Percentiles rank a stretch among this genome's conserved stretches.
These are phyloP conservation scores for Alternaria sp. DNA, from an alignment of 2,329 filamentous ascomycete species.

Conservation along the genomic window DNA sequence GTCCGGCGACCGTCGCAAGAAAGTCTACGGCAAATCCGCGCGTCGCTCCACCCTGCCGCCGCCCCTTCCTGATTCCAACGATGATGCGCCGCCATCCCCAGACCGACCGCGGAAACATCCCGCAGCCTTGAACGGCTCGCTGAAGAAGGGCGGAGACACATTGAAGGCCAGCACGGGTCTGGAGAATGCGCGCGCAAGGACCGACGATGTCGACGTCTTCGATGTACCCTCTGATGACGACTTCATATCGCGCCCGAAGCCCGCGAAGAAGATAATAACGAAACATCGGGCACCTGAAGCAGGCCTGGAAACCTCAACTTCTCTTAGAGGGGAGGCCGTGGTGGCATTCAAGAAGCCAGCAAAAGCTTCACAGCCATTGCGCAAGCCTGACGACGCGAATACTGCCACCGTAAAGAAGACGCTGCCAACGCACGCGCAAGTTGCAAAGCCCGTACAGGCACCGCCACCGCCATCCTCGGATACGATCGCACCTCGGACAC, in stretches of 20 bases:
- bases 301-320: constrained; percentile 13
- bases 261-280: constrained; percentile 20
- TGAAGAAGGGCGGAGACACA: constrained; percentile 14
- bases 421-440: constrained; percentile 4
- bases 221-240: constrained; percentile 52
- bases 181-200: constrained; percentile 10
- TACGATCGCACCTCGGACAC: background rate
- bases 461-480: constrained; percentile 1
- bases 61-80: constrained; percentile 18
- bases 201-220: constrained; percentile 40
- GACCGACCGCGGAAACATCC: constrained; percentile 39
- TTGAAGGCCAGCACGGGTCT: constrained; percentile 5
- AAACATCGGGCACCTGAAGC: constrained; percentile 18
- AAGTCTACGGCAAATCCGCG: constrained; percentile 47
- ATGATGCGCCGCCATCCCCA: constrained; percentile 39
- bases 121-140: constrained; percentile 1
- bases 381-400: constrained; percentile 15
- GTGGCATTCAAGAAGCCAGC: background rate
- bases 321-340: constrained; percentile 13
- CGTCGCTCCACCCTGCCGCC: constrained; percentile 26
- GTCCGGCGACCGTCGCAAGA: constrained; percentile 45
- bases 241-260: constrained; percentile 11
- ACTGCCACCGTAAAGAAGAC: constrained; percentile 7
- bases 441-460: constrained; percentile 4
- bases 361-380: constrained; percentile 13